Percentiles rank a stretch among this genome's conserved stretches.
phyloP scores from a whole-genome alignment of 179 eudicot species.

The Spergularia azorica region DNA sequence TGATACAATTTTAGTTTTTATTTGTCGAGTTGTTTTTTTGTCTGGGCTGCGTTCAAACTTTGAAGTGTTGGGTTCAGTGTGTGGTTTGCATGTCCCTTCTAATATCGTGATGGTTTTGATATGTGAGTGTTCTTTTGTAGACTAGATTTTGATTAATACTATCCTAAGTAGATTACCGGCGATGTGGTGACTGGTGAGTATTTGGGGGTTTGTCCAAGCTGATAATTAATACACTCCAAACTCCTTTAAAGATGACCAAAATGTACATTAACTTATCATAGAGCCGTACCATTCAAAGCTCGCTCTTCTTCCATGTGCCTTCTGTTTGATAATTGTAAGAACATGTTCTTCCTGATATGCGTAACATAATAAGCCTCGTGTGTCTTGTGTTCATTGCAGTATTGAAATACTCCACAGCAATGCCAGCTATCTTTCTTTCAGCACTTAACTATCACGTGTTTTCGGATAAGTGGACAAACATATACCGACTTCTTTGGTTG shows the following conservation, averaged over 20 bases:
- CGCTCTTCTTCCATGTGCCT: no score
- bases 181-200: no score
- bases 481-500: slow-evolving; percentile 92
- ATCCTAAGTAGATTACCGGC: no score
- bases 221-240: no score
- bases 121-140: no score
- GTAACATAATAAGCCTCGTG: slow-evolving; percentile 22
- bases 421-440: slow-evolving; percentile 93
- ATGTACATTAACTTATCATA: no score
- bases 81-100: no score
- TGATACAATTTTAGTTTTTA: not conserved
- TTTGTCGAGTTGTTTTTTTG: not conserved
- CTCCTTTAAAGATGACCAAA: no score
- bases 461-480: slow-evolving; percentile 79
- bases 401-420: slow-evolving; percentile 89
- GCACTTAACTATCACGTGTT: slow-evolving; percentile 92
- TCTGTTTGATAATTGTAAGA: not conserved
- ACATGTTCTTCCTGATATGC: not conserved
- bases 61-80: no score
- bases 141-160: no score
- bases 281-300: not conserved
- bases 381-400: slow-evolving; percentile 55
- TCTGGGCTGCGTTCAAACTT: not conserved
- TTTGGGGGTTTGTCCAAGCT: no score
- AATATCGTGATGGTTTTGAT: no score